Evolutionary conservation across 2,329 filamentous ascomycete species (phyloP).

Genomic region (Neophaeococcomyces aloes): DNA sequence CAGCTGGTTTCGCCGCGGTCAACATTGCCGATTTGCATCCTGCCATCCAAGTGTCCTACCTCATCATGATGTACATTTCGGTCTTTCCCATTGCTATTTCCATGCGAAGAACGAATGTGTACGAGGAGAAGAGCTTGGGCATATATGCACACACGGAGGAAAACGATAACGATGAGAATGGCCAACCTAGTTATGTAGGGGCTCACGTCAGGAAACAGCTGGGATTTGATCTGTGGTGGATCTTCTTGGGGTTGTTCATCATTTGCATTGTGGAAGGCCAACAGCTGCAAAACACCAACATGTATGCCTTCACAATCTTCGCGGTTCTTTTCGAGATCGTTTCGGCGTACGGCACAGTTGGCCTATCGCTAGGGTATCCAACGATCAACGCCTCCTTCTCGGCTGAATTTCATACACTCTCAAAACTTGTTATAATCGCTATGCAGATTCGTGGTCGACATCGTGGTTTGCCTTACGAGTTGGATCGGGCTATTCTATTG

Average conservation of each 20-base stretch:
- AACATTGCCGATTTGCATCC: conserved; percentile 71
- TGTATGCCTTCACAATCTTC: conserved; percentile 56
- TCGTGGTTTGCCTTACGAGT: conserved; percentile 54
- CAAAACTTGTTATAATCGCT: conserved; percentile 55
- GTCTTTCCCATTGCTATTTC: conserved; percentile 52
- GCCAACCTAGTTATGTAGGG: conserved; percentile 71
- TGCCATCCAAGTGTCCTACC: conserved; percentile 62
- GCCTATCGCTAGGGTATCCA: conserved; percentile 74
- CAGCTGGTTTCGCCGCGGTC: conserved; percentile 78
- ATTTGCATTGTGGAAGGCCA: conserved; percentile 77
- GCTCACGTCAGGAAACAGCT: conserved; percentile 86
- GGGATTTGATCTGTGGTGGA: conserved; percentile 95
- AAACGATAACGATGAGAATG: conserved; percentile 43
- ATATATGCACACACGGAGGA: conserved; percentile 58
- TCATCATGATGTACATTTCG: conserved; percentile 58
- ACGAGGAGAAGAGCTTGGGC: conserved; percentile 52
- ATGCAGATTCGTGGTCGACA: conserved; percentile 58
- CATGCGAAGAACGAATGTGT: conserved; percentile 51
- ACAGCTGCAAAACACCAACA: conserved; percentile 52
- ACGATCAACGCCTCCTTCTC: conserved; percentile 68
- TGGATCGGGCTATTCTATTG: conserved; percentile 60
- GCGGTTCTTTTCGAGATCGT: conserved; percentile 71
- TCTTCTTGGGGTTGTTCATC: conserved; percentile 87
- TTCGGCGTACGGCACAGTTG: conserved; percentile 89
- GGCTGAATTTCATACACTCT: conserved; percentile 64